Evolutionary conservation across 2,329 filamentous ascomycete genomes (phyloP).

Genomic region (Verticillium dahliae): DNA sequence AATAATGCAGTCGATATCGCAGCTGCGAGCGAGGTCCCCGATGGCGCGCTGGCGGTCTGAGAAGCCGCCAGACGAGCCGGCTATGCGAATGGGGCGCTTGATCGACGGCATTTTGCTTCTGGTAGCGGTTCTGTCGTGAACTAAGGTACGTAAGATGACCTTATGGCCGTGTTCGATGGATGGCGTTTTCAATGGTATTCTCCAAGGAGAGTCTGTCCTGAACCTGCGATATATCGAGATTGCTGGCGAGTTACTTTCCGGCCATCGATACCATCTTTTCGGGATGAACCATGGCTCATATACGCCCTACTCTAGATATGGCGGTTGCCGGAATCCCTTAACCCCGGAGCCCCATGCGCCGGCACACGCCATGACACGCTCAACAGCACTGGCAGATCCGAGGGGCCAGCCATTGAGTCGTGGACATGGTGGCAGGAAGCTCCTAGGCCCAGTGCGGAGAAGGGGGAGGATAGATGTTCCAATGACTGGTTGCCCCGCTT

Average conservation of each 20-base stretch:
- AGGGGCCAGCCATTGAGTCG: background rate
- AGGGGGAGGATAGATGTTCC: background rate
- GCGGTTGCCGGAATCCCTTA: background rate
- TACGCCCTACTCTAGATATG: background rate
- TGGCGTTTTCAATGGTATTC: background rate
- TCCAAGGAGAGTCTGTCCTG: too few species aligned
- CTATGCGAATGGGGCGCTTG: slow-evolving; percentile 31
- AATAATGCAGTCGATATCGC: slow-evolving; percentile 23
- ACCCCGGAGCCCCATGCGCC: background rate
- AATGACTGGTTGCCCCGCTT: background rate
- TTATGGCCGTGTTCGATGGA: background rate
- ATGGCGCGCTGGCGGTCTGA: slow-evolving; percentile 35
- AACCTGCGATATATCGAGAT: too few species aligned
- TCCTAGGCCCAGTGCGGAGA: background rate
- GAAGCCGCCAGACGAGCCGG: slow-evolving; percentile 34
- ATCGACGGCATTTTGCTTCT: slow-evolving; percentile 13
- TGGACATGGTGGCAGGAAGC: background rate
- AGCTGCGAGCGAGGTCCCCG: slow-evolving; percentile 29
- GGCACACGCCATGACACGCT: background rate
- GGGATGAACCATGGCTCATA: background rate
- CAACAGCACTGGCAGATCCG: too few species aligned
- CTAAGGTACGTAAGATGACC: background rate
- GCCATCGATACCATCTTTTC: too few species aligned
- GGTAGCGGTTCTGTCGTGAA: background rate
- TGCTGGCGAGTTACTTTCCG: background rate